Evolutionary conservation across 768 basidiomycete species (phyloP), one percentile per base, ranked within the genome.

Genomic region (Lactifluus rugatus): DNA sequence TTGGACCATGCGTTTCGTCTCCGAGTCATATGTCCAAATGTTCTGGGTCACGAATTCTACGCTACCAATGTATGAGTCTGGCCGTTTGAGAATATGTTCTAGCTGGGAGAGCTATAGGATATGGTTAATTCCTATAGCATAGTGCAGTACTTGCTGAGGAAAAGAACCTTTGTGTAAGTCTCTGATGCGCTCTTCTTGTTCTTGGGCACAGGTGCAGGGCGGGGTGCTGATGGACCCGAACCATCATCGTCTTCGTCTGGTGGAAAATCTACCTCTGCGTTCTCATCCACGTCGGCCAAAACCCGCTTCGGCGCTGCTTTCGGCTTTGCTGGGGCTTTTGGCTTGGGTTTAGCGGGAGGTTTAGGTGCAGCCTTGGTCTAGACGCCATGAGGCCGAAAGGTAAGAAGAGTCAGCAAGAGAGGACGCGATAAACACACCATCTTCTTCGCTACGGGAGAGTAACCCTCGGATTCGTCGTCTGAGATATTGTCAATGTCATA

Each of bases 11-110:
- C 84, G 85, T 67, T 92, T 93, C 39, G 75, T 81, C 36, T 84
- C 85, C 1, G 81, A 76, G 70, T 98, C 93, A 69, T 85, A 95
- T 2, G 92, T 91, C 96, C 96, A 99, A 84, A 98, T 93, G 26
- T 73, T 65, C 68, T 94, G 88, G 0, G 83, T 87, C 54, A 92
- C 78, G 0, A 83, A 84, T 71, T 98, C 95, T 3, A 97, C 85
- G 57, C 93, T 96, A 17, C 96, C 96, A 60, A 99, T 97, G 72
- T 98, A 99, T 0, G 90, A 88, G 71, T 95, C 92, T 0, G 92
- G 93, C 34, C 92, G 87, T 70, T 87, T 84, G 66, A 97, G 75
- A 67, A 93, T 90, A 66, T 98, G 96, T 69, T 99, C 93, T 31
- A 95, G 76, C 84, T 93, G 94, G 1, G 91, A 83, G 49, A 98